Evolutionary conservation across 257 asterid genomes (phyloP).

Genomic region (Salvia hispanica): DNA sequence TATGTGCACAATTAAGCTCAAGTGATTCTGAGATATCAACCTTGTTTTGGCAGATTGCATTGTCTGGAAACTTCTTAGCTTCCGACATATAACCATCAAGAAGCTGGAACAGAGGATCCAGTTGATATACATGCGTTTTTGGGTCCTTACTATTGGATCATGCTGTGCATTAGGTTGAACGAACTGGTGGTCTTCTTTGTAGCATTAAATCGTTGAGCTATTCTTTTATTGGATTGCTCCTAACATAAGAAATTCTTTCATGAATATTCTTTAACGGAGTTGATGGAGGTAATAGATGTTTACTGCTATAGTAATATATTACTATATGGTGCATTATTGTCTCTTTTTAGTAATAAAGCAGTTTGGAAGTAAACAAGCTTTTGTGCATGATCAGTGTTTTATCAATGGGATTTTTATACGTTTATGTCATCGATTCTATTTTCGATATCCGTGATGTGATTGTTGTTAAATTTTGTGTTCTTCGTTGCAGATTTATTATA

Average conservation of each 20-base stretch:
- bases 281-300: not conserved
- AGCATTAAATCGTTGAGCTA: not conserved
- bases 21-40: slow-evolving; percentile 1
- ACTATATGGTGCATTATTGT: not conserved
- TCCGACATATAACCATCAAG: slow-evolving; percentile 58
- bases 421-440: not conserved
- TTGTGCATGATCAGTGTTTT: not conserved
- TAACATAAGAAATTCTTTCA: not conserved
- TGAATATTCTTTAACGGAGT: not conserved
- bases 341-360: not conserved
- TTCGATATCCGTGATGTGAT: no score
- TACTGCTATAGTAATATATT: not conserved
- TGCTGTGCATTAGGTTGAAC: not conserved
- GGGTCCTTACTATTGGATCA: not conserved
- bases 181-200: slow-evolving; percentile 1
- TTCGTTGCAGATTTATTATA: no score
- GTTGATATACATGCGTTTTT: not conserved
- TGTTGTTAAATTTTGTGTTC: no score
- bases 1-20: not conserved
- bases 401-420: not conserved
- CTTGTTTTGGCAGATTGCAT: slow-evolving; percentile 57
- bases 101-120: slow-evolving; percentile 7
- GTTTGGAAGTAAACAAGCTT: slow-evolving; percentile 8
- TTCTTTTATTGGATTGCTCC: not conserved
- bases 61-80: slow-evolving; percentile 68